A percentile compares a stretch with the other conserved stretches of the same genome.
Conservation (phyloP, 495 filamentous ascomycete species). For the Penicillium paxilli region DNA sequence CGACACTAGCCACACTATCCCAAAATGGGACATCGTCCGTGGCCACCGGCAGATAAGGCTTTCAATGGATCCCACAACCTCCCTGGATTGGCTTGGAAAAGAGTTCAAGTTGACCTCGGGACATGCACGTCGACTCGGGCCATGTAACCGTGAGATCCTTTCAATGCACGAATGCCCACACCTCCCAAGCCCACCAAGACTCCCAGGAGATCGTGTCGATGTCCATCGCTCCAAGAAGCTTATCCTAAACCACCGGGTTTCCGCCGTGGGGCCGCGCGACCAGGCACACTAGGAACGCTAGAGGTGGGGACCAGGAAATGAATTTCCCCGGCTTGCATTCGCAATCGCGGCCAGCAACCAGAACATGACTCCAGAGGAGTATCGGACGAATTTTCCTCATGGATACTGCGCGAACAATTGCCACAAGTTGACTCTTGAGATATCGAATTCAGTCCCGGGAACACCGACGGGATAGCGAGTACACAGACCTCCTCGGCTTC, state of each 20-base stretch:
- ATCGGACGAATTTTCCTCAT: no score
- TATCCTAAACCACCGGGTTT: neutral
- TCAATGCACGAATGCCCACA: no score
- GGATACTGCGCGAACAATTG: no score
- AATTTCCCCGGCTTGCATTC: neutral
- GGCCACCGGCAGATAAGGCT: constrained; percentile 14
- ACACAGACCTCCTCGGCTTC: constrained; percentile 8
- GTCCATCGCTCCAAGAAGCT: constrained; percentile 9
- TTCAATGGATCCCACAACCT: neutral
- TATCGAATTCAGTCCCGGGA: neutral
- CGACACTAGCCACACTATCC: neutral
- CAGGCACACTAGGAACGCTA: neutral
- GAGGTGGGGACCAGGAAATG: neutral
- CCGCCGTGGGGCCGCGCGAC: neutral
- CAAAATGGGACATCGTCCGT: neutral
- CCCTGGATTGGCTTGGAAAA: neutral
- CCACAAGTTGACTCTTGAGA: neutral
- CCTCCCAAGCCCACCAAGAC: no score
- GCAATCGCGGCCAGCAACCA: no score
- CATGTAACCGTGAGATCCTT: no score
- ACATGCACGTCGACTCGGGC: no score
- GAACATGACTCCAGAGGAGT: no score
- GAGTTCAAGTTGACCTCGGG: no score
- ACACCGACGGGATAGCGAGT: constrained; percentile 7
- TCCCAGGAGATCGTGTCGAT: no score